A percentile compares a stretch with the other conserved stretches of the same genome.
These are phyloP conservation scores for Gilbertella persicaria DNA, from an alignment of 371 early-diverging fungal species.

Conservation along the genomic window DNA sequence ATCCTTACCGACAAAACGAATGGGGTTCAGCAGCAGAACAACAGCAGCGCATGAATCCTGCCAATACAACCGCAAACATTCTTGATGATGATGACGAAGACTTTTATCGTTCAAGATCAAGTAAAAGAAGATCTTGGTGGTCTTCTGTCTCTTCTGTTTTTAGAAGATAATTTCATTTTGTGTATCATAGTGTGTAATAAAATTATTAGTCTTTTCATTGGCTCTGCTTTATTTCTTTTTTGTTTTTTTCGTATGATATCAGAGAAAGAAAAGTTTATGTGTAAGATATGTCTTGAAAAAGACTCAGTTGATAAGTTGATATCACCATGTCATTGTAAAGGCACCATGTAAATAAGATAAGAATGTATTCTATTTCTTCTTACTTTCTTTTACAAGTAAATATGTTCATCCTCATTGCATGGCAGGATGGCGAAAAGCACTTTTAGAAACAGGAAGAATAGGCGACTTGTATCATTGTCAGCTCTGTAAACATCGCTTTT, in stretches of 20 bases:
- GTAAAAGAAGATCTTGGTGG: conserved; percentile 17
- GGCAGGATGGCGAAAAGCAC: conserved; percentile 51
- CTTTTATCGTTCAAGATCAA: conserved; percentile 15
- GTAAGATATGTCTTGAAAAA: conserved; percentile 58
- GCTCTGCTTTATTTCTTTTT: background rate
- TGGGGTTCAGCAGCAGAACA: conserved; percentile 23
- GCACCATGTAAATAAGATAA: conserved; percentile 47
- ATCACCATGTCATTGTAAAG: conserved; percentile 61
- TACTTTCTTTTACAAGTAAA: conserved; percentile 31
- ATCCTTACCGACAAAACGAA: conserved; percentile 29
- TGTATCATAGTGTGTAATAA: background rate
- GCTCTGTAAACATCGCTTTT: conserved; percentile 33
- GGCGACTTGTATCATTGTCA: conserved; percentile 41
- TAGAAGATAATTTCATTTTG: background rate
- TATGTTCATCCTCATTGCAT: conserved; percentile 62
- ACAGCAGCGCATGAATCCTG: conserved; percentile 11
- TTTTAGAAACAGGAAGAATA: conserved; percentile 30
- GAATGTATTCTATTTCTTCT: background rate
- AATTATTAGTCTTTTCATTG: background rate
- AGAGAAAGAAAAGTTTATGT: conserved; percentile 13
- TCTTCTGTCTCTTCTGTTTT: conserved; percentile 17
- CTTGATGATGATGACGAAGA: conserved; percentile 20
- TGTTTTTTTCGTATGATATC: background rate
- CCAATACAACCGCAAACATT: background rate
- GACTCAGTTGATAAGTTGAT: conserved; percentile 45